These are phyloP conservation scores for Oenanthe javanica DNA, from an alignment of 140 eudicot genomes.

Conservation along the genomic window DNA sequence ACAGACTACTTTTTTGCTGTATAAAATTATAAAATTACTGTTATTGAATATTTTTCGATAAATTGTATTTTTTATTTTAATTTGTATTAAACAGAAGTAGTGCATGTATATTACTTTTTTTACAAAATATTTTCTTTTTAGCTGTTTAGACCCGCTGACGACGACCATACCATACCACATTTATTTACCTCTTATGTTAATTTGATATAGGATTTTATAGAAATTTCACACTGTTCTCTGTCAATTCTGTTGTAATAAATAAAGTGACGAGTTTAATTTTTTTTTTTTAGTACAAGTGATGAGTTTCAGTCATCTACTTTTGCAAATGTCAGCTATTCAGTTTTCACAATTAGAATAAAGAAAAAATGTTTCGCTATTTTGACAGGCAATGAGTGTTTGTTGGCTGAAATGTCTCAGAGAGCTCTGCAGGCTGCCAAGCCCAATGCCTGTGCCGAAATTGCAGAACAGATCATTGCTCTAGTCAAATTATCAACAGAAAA, in stretches of 20 bases:
- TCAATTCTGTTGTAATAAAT: neutral
- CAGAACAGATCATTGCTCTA: conserved; percentile 25
- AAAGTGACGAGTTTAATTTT: neutral
- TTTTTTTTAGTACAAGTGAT: neutral
- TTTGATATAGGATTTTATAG: no score
- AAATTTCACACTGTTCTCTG: neutral
- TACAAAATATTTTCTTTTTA: no score
- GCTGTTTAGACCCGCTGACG: no score
- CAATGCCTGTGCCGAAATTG: conserved; percentile 36
- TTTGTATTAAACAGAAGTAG: no score
- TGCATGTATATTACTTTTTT: no score
- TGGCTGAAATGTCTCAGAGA: conserved; percentile 33
- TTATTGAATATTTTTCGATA: no score
- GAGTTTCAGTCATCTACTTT: neutral
- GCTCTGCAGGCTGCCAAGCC: conserved; percentile 45
- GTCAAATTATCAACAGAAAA: conserved; percentile 11
- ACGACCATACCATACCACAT: no score
- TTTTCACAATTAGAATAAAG: neutral
- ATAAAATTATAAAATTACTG: no score
- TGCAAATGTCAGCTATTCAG: neutral
- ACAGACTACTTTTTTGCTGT: neutral
- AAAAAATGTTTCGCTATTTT: neutral
- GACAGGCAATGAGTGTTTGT: conserved; percentile 33
- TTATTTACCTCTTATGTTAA: no score
- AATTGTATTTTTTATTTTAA: no score